phyloP scores from a whole-genome alignment of 139 green algal genomes.

The Chlorella vulgaris region DNA sequence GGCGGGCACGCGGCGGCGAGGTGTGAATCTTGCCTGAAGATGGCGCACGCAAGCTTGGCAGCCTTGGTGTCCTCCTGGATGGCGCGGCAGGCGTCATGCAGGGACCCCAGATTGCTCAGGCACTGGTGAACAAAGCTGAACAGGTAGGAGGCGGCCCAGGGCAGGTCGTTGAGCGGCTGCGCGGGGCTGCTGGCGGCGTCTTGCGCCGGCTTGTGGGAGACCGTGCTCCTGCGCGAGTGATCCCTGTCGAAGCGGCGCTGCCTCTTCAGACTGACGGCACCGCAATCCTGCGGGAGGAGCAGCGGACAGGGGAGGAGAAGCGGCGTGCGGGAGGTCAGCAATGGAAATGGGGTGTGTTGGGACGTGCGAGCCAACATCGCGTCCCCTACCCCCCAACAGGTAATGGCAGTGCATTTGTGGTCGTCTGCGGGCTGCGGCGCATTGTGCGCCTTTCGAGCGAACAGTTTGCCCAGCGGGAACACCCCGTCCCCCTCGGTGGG shows the following conservation, averaged over 20 bases:
- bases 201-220: too few species aligned
- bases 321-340: too few species aligned
- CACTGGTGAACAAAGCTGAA: slow-evolving; percentile 17
- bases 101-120: background rate
- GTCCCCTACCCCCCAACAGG: too few species aligned
- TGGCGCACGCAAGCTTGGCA: background rate
- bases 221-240: too few species aligned
- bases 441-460: too few species aligned
- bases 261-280: background rate
- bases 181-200: background rate
- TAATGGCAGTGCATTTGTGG: too few species aligned
- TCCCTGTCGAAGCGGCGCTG: background rate
- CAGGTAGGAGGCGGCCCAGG: slow-evolving; percentile 21
- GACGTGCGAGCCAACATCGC: too few species aligned
- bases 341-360: too few species aligned
- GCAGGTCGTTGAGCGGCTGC: background rate
- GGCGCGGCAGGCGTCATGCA: background rate
- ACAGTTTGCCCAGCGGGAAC: too few species aligned
- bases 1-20: background rate
- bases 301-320: background rate
- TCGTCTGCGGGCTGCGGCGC: too few species aligned
- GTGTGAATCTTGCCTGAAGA: slow-evolving; percentile 10
- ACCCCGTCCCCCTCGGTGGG: too few species aligned
- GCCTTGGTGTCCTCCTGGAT: background rate
- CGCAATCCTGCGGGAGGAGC: background rate